Percentiles rank a stretch among this genome's conserved stretches.
These are phyloP conservation scores for Populus davidiana DNA, from an alignment of 345 rosid species.

Conservation along the genomic window DNA sequence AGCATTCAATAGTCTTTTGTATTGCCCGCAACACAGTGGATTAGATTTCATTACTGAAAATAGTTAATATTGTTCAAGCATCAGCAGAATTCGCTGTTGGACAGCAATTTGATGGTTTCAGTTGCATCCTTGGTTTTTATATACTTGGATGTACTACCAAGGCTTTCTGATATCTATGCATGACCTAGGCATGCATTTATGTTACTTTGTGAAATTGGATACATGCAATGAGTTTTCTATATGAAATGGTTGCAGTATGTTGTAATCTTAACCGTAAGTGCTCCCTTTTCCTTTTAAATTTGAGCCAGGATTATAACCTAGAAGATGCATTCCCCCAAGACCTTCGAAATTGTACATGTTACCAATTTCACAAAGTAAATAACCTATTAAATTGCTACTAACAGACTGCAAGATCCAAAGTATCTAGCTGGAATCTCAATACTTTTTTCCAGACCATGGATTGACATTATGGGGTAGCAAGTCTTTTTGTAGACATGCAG, in stretches of 20 bases:
- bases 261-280: background rate
- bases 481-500: too few species aligned
- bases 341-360: too few species aligned
- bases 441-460: background rate
- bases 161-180: background rate
- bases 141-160: background rate
- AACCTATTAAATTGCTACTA: too few species aligned
- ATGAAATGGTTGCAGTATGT: background rate
- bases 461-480: background rate
- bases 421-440: background rate
- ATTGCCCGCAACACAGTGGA: background rate
- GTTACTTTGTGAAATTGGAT: background rate
- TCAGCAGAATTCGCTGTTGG: background rate
- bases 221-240: background rate
- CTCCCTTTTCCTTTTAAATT: background rate
- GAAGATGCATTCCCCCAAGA: background rate
- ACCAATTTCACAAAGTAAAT: too few species aligned
- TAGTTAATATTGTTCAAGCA: background rate
- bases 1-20: background rate
- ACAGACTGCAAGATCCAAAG: background rate
- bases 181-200: too few species aligned
- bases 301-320: background rate
- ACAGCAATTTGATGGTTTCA: background rate
- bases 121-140: background rate
- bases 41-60: background rate